Evolutionary conservation across 1,284 basidiomycete species (phyloP).

Genomic region (Papiliotrema laurentii): DNA sequence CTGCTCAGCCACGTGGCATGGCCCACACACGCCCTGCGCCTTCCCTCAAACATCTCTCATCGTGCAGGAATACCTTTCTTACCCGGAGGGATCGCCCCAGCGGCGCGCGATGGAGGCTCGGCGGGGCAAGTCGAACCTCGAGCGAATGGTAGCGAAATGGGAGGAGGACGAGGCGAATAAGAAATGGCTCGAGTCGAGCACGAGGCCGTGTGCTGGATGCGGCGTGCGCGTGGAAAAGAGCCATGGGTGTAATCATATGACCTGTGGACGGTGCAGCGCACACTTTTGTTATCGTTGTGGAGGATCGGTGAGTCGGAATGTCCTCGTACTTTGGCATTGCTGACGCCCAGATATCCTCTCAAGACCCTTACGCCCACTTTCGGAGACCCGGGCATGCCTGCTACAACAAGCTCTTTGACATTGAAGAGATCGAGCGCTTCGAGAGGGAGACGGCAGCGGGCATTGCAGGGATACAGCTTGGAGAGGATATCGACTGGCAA

Average conservation of each 20-base stretch:
- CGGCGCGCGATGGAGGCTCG: slow-evolving; percentile 27
- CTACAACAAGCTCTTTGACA: slow-evolving; percentile 43
- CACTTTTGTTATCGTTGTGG: slow-evolving; percentile 48
- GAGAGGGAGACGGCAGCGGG: slow-evolving; percentile 23
- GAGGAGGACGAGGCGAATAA: slow-evolving; percentile 41
- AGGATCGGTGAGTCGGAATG: slow-evolving; percentile 19
- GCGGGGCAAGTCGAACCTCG: slow-evolving; percentile 35
- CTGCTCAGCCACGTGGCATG: slow-evolving; percentile 43
- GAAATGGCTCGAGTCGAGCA: slow-evolving; percentile 37
- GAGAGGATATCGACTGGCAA: slow-evolving; percentile 12
- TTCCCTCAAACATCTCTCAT: slow-evolving; percentile 32
- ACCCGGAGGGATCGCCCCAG: slow-evolving; percentile 27
- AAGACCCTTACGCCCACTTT: slow-evolving; percentile 44
- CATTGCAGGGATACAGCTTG: slow-evolving; percentile 6
- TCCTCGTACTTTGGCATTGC: background rate
- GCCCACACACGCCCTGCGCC: slow-evolving; percentile 39
- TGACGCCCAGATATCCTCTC: slow-evolving; percentile 21
- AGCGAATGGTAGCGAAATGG: slow-evolving; percentile 34
- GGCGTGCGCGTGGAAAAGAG: slow-evolving; percentile 44
- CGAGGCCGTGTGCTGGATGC: slow-evolving; percentile 42
- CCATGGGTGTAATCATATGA: slow-evolving; percentile 49
- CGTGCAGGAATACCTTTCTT: slow-evolving; percentile 37
- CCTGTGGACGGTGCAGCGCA: slow-evolving; percentile 35
- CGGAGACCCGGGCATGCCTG: slow-evolving; percentile 30
- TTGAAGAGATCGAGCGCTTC: slow-evolving; percentile 30